phyloP scores from a whole-genome alignment of 2,329 filamentous ascomycete species.

The Ramularia endophylla region DNA sequence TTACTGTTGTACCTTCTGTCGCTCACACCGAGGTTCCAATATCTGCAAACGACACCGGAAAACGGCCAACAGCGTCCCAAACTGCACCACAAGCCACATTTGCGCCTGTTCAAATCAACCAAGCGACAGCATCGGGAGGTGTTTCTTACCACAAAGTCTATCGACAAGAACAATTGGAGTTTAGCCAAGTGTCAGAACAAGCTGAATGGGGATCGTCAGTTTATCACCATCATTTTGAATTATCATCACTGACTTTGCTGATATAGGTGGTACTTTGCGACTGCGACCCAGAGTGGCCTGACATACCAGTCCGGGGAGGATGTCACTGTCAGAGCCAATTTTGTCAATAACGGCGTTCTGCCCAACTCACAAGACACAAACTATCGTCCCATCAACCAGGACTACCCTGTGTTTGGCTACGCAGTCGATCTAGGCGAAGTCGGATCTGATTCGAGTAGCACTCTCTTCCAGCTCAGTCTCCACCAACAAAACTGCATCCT shows the following conservation, averaged over 20 bases:
- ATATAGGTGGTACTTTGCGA: conserved; percentile 42
- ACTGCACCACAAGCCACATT: conserved; percentile 2
- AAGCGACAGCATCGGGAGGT: conserved; percentile 6
- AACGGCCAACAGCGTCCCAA: conserved; percentile 3
- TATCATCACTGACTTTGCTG: neutral
- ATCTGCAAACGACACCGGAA: conserved; percentile 1
- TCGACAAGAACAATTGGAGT: conserved; percentile 31
- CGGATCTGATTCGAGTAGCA: conserved; percentile 30
- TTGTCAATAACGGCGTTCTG: conserved; percentile 39
- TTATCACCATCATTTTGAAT: neutral
- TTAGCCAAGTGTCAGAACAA: conserved; percentile 43
- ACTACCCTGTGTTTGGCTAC: conserved; percentile 50
- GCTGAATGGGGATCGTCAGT: conserved; percentile 46
- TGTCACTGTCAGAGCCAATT: conserved; percentile 41
- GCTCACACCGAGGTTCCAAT: conserved; percentile 11
- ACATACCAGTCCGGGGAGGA: conserved; percentile 46
- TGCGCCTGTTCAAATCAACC: neutral
- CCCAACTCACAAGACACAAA: conserved; percentile 40
- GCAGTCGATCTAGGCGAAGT: conserved; percentile 46
- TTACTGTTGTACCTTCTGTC: conserved; percentile 5
- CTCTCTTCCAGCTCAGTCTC: conserved; percentile 47
- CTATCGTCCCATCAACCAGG: conserved; percentile 43
- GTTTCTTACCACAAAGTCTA: conserved; percentile 27
- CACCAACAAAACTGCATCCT: conserved; percentile 47
- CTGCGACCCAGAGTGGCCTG: conserved; percentile 36